Conservation (phyloP, 208 protist genomes). For the Angomonas ambiguus region DNA sequence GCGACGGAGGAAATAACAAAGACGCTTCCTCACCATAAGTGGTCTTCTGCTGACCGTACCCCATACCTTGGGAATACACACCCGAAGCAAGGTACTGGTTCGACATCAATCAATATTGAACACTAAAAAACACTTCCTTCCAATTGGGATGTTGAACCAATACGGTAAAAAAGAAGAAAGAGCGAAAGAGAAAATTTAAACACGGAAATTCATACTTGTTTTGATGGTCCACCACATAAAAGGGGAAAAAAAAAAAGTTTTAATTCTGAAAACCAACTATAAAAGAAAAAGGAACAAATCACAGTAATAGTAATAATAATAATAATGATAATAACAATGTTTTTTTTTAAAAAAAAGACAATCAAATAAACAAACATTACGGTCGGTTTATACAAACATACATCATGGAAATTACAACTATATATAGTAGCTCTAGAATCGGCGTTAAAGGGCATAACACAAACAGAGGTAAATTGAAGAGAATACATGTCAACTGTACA, state of each 20-base stretch:
- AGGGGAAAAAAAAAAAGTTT: constrained; percentile 3
- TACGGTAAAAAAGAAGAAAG: constrained; percentile 1
- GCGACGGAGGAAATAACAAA: constrained; percentile 39
- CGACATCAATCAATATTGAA: too few species aligned
- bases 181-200: constrained; percentile 2
- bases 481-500: constrained; percentile 12
- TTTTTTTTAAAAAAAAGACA: background rate
- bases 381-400: background rate
- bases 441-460: background rate
- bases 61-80: background rate
- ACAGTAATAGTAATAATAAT: too few species aligned
- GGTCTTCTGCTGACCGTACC: constrained; percentile 25
- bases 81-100: background rate
- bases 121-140: too few species aligned
- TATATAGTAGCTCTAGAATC: background rate
- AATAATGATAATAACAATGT: constrained; percentile 5
- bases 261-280: background rate
- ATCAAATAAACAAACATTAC: constrained; percentile 11
- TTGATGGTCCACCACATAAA: too few species aligned
- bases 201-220: too few species aligned
- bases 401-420: constrained; percentile 7
- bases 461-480: constrained; percentile 12
- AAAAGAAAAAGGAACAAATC: constrained; percentile 11
- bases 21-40: constrained; percentile 22
- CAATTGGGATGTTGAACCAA: too few species aligned